Conservation (phyloP, 2,329 filamentous ascomycete species). For the Nemania sp. region DNA sequence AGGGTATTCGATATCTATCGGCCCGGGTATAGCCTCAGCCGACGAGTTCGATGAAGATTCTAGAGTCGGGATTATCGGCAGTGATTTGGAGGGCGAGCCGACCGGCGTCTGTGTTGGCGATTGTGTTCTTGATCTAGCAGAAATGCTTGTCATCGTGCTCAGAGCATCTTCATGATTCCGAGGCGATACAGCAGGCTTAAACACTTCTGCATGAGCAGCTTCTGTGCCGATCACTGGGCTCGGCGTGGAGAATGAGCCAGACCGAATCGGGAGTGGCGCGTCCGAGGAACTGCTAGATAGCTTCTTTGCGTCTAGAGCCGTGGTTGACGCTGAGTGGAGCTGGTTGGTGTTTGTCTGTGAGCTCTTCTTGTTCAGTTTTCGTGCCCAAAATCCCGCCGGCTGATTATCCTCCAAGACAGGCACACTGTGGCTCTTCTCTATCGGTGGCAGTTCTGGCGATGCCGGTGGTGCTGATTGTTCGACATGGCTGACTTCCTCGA, state of each 20-base stretch:
- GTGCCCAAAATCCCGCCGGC: slow-evolving; percentile 53
- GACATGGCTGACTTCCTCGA: slow-evolving; percentile 51
- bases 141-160: slow-evolving; percentile 61
- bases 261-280: slow-evolving; percentile 60
- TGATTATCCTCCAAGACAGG: slow-evolving; percentile 49
- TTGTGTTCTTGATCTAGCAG: slow-evolving; percentile 52
- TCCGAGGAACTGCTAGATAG: slow-evolving; percentile 45
- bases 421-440: slow-evolving; percentile 62
- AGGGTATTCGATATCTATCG: slow-evolving; percentile 27
- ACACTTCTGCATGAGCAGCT: slow-evolving; percentile 67
- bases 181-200: slow-evolving; percentile 59
- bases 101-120: slow-evolving; percentile 35
- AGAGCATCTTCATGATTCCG: slow-evolving; percentile 64
- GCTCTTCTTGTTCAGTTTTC: slow-evolving; percentile 50
- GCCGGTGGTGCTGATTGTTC: slow-evolving; percentile 47
- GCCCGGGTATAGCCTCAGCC: slow-evolving; percentile 31
- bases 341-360: slow-evolving; percentile 38
- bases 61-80: slow-evolving; percentile 23
- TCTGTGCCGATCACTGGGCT: slow-evolving; percentile 71
- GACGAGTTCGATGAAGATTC: slow-evolving; percentile 34
- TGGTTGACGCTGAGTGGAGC: slow-evolving; percentile 49
- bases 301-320: slow-evolving; percentile 53
- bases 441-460: slow-evolving; percentile 47
- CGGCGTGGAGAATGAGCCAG: slow-evolving; percentile 66
- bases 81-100: slow-evolving; percentile 35